A percentile compares a stretch with the other conserved stretches of the same genome.
These are phyloP conservation scores for Chlorella variabilis DNA, from an alignment of 163 green algal species.

Conservation along the genomic window DNA sequence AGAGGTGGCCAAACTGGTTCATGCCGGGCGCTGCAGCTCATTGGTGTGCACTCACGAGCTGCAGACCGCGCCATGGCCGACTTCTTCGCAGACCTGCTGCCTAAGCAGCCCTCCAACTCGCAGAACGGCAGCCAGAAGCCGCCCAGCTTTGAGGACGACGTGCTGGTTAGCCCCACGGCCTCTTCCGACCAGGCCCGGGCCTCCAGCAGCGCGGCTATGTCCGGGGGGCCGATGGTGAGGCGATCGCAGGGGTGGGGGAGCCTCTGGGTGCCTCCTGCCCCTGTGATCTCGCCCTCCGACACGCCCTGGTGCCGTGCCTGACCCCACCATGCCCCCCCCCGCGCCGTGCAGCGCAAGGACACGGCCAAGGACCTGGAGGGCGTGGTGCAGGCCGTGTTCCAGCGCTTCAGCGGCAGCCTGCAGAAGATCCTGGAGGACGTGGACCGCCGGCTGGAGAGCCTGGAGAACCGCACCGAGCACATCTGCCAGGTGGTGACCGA, in stretches of 20 bases:
- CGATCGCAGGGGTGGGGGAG: not conserved
- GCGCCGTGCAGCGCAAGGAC: constrained; percentile 24
- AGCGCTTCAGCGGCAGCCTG: constrained; percentile 44
- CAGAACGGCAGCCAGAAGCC: not conserved
- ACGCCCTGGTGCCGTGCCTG: not conserved
- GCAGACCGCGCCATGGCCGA: constrained; percentile 37
- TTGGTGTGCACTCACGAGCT: too few relatives aligned
- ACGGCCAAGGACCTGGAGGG: constrained; percentile 36
- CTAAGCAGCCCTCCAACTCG: not conserved
- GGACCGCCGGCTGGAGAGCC: constrained; percentile 52
- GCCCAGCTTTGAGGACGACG: not conserved
- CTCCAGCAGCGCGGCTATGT: not conserved
- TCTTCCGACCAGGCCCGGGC: not conserved
- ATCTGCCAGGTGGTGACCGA: constrained; percentile 47
- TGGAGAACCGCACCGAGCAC: constrained; percentile 61
- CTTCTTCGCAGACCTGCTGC: constrained; percentile 48
- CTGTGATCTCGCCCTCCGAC: not conserved
- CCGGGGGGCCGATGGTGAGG: constrained; percentile 38
- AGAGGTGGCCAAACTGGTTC: too few relatives aligned
- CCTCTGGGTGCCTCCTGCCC: too few relatives aligned
- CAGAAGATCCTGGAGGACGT: constrained; percentile 51
- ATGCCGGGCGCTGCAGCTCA: too few relatives aligned
- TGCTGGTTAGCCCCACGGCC: constrained; percentile 3
- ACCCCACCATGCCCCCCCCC: too few relatives aligned
- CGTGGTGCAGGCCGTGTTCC: constrained; percentile 28